These are phyloP conservation scores for Mimosa pudica DNA, from an alignment of 306 rosid species.

Conservation along the genomic window DNA sequence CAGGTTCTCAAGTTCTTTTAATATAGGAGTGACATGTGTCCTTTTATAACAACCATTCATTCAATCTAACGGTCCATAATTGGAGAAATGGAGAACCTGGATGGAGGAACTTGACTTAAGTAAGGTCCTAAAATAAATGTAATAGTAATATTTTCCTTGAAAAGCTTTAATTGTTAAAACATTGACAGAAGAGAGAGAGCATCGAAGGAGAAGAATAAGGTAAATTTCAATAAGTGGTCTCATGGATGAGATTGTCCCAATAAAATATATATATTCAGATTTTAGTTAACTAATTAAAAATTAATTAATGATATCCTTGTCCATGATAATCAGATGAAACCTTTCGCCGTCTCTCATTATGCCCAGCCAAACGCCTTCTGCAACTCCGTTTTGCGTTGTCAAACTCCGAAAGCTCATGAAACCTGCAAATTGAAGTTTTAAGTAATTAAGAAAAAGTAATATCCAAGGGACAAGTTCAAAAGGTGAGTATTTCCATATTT, in stretches of 20 bases:
- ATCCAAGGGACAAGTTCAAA: conserved; percentile 14
- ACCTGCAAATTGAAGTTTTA: conserved; percentile 47
- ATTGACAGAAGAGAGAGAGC: conserved; percentile 87
- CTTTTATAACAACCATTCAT: no score
- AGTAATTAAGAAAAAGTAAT: conserved; percentile 21
- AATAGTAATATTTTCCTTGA: background rate
- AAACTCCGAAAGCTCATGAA: conserved; percentile 73
- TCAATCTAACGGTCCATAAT: no score
- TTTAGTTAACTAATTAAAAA: background rate
- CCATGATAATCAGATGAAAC: conserved; percentile 52
- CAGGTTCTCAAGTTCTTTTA: no score
- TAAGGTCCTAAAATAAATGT: no score
- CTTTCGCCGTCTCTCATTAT: conserved; percentile 86
- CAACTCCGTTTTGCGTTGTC: conserved; percentile 85
- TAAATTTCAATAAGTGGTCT: background rate
- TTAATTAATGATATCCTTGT: conserved; percentile 47
- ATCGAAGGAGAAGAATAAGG: background rate
- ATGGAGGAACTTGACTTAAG: no score
- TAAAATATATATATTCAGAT: background rate
- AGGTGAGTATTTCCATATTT: background rate
- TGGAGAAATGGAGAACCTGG: no score
- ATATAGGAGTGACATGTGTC: no score
- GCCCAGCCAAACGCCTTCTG: conserved; percentile 86
- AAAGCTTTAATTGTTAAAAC: background rate
- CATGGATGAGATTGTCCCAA: conserved; percentile 33